phyloP scores from a whole-genome alignment of 1,284 basidiomycete genomes.

The Singerocomus inundabilis region DNA sequence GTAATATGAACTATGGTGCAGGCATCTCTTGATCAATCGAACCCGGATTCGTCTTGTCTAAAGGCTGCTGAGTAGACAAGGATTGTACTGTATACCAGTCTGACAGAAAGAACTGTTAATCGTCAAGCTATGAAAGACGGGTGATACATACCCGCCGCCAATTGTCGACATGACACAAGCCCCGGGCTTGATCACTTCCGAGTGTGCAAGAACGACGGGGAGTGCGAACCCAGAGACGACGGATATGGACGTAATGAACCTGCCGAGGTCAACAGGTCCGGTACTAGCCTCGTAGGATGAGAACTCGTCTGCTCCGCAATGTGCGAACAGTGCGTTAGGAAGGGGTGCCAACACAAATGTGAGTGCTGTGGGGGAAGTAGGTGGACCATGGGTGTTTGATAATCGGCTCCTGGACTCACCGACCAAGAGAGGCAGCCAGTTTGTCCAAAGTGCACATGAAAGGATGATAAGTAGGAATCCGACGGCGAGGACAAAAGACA shows the following conservation, averaged over 20 bases:
- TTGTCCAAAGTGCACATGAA: slow-evolving; percentile 93
- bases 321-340: slow-evolving; percentile 89
- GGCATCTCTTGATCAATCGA: slow-evolving; percentile 43
- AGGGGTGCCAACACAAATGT: slow-evolving; percentile 95
- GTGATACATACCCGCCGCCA: slow-evolving; percentile 70
- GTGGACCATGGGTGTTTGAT: slow-evolving; percentile 1
- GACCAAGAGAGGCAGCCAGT: slow-evolving; percentile 97
- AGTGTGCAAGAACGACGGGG: slow-evolving; percentile 90
- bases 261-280: slow-evolving; percentile 76
- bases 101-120: slow-evolving; percentile 28
- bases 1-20: not conserved
- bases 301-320: slow-evolving; percentile 86
- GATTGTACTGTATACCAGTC: slow-evolving; percentile 94
- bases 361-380: slow-evolving; percentile 57
- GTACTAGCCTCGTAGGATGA: slow-evolving; percentile 59
- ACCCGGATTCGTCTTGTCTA: slow-evolving; percentile 72
- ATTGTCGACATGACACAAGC: slow-evolving; percentile 94
- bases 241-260: slow-evolving; percentile 89
- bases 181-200: slow-evolving; percentile 80
- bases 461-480: slow-evolving; percentile 98
- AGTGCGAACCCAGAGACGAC: slow-evolving; percentile 94
- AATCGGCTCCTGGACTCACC: slow-evolving; percentile 57
- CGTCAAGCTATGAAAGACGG: not conserved
- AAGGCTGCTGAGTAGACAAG: slow-evolving; percentile 85
- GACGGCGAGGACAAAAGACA: slow-evolving; percentile 94